These are phyloP conservation scores for Hysterium pulicare DNA, from an alignment of 2,329 filamentous ascomycete species.

Conservation along the genomic window DNA sequence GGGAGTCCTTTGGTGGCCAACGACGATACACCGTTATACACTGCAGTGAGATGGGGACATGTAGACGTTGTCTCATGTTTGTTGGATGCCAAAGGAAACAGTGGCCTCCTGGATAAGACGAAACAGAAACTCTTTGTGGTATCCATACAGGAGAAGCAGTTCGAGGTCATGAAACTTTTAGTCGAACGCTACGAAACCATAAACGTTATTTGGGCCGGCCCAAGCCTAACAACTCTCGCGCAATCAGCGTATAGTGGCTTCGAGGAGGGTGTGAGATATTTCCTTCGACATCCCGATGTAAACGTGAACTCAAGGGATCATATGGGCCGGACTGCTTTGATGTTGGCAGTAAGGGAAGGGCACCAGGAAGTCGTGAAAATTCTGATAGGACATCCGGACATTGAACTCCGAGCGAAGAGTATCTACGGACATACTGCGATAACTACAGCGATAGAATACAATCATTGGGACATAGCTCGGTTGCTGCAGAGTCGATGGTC, in stretches of 20 bases:
- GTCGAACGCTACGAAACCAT: background rate
- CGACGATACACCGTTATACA: too few relatives aligned
- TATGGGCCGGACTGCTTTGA: background rate
- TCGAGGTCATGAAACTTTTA: background rate
- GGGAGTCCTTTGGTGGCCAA: background rate
- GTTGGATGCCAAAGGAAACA: background rate
- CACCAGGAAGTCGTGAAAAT: background rate
- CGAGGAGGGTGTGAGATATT: too few relatives aligned
- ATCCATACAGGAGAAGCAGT: too few relatives aligned
- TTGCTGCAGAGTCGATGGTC: too few relatives aligned
- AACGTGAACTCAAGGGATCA: background rate
- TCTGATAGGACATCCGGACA: background rate
- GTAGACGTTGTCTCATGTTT: background rate
- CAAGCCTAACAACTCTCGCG: background rate
- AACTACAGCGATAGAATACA: too few relatives aligned
- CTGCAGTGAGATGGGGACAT: background rate
- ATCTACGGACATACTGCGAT: background rate
- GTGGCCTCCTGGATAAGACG: background rate
- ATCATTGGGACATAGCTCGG: too few relatives aligned
- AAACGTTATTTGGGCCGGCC: background rate
- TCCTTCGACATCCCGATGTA: background rate
- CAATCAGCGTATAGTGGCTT: too few relatives aligned
- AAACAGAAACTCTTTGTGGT: background rate
- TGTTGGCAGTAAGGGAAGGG: background rate
- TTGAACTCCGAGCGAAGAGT: background rate